A percentile compares a stretch with the other conserved stretches of the same genome.
Conservation (phyloP, 371 early-diverging fungal species). For the Thermomucor indicae-seudaticae region DNA sequence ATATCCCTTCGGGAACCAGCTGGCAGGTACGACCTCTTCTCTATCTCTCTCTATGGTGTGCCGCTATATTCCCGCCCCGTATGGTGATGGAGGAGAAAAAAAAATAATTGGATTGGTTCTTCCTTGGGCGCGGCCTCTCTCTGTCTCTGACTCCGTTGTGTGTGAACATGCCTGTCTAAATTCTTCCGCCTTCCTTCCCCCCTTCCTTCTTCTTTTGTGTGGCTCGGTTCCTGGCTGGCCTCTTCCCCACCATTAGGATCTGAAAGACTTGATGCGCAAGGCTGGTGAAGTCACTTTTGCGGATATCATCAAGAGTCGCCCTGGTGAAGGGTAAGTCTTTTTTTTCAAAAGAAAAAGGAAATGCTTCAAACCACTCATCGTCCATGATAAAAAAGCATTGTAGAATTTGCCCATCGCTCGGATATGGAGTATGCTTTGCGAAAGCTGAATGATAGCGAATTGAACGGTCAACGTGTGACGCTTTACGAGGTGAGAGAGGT, state of each 20-base stretch:
- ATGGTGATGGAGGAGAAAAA: conserved; percentile 1
- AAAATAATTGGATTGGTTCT: not conserved
- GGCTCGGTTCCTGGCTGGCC: conserved; percentile 2
- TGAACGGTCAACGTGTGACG: conserved; percentile 73
- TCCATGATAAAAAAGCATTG: conserved; percentile 53
- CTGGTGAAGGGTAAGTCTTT: conserved; percentile 78
- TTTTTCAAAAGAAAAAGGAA: not conserved
- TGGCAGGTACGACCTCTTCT: conserved; percentile 73
- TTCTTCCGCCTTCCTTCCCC: conserved; percentile 1
- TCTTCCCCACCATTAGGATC: conserved; percentile 62
- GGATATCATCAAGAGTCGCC: conserved; percentile 77
- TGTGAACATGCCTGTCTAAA: too few relatives aligned
- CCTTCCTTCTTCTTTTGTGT: not conserved
- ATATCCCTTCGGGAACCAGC: conserved; percentile 67
- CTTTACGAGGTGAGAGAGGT: conserved; percentile 68
- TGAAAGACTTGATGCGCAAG: conserved; percentile 94
- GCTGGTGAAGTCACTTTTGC: conserved; percentile 95
- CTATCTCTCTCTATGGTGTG: conserved; percentile 4
- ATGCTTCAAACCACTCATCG: not conserved
- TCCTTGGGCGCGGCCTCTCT: conserved; percentile 6
- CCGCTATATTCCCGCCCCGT: not conserved
- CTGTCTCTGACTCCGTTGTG: too few relatives aligned
- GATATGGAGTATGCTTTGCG: conserved; percentile 86
- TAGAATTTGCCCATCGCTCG: conserved; percentile 79
- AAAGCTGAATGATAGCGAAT: conserved; percentile 82